Base-by-base conservation (phyloP, 2,329 filamentous ascomycete genomes). In the Aphanoascus verrucosus region DNA sequence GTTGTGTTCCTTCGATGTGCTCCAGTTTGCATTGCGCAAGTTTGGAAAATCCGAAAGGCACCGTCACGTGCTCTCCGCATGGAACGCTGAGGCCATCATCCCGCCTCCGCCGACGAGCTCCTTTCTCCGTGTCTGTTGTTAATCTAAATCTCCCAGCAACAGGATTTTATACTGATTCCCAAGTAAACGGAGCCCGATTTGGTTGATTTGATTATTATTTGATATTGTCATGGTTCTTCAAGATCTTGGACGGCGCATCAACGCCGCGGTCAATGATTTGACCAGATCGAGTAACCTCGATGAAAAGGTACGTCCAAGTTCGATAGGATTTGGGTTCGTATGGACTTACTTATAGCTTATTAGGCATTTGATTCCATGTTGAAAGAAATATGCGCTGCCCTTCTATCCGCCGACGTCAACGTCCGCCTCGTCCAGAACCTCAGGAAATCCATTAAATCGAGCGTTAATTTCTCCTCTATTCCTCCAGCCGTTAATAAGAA, bases 231-330 rank as follows among this genome's bases (percentile, higher is more conserved):
- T 98, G 93, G 93, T 98, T 79, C 86, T 98, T 67, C 90, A 95
- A 83, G 93, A 98, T 80, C 82, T 98, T 56, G 93, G 93, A 64
- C 89, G 91, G 78, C 93, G 93, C 75, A 97, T 98, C 72, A 97
- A 96, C 75, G 82, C 88, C 77, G 93, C 93, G 65, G 87, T 98
- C 74, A 86, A 84, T 59, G 91, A 96, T 74, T 79, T 97, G 65
- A 95, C 91, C 56, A 81, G 91, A 65, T 88, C 93, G 55, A 86
- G 83, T 60, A 96, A 94, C 66, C 82, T 97, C 62, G 91, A 97
- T 68, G 93, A 98, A 75, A 97, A 97, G 84, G 88, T 85, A 67
- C 35, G 17, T 34, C 41, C 15, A 11, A 5, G 11, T 15, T 19
- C 3, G 14, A 32, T 4, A 4, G 19, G 11, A 17, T 15, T 49